These are phyloP conservation scores for Aspergillus ruber DNA, from an alignment of 2,329 filamentous ascomycete genomes.

Conservation along the genomic window DNA sequence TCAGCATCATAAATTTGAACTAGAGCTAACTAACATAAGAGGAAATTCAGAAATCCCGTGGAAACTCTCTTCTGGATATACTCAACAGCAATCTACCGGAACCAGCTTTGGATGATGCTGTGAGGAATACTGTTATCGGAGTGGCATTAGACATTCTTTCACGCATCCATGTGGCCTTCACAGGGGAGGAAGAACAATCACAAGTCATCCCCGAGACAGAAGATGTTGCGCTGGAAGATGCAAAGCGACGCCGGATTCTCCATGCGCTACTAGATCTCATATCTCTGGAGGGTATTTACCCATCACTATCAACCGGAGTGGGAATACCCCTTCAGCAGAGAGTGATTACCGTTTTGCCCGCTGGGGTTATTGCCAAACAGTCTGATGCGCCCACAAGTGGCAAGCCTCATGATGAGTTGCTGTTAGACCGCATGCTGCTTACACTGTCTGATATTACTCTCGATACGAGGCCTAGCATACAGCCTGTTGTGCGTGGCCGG, in stretches of 20 bases:
- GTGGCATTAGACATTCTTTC: constrained; percentile 29
- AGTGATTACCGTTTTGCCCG: constrained; percentile 38
- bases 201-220: constrained; percentile 8
- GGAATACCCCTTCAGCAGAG: constrained; percentile 40
- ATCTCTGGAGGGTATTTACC: constrained; percentile 41
- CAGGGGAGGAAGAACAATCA: constrained; percentile 6
- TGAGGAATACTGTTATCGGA: constrained; percentile 24
- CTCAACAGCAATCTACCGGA: constrained; percentile 14
- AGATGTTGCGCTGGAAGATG: constrained; percentile 33
- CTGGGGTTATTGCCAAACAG: constrained; percentile 37
- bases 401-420: constrained; percentile 19
- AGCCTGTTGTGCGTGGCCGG: constrained; percentile 32
- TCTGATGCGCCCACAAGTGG: constrained; percentile 10
- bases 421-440: constrained; percentile 26
- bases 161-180: constrained; percentile 31
- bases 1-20: constrained; percentile 9
- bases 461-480: constrained; percentile 30
- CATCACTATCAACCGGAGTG: constrained; percentile 36
- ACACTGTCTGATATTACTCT: constrained; percentile 24
- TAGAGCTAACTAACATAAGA: constrained; percentile 31
- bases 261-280: constrained; percentile 39
- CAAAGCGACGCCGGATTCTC: constrained; percentile 33
- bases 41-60: constrained; percentile 31
- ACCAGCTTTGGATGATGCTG: constrained; percentile 9
- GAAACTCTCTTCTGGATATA: constrained; percentile 30